Evolutionary conservation across 1,139 yeast genomes (phyloP).

Genomic region (Yamadazyma pseudoaaseri): DNA sequence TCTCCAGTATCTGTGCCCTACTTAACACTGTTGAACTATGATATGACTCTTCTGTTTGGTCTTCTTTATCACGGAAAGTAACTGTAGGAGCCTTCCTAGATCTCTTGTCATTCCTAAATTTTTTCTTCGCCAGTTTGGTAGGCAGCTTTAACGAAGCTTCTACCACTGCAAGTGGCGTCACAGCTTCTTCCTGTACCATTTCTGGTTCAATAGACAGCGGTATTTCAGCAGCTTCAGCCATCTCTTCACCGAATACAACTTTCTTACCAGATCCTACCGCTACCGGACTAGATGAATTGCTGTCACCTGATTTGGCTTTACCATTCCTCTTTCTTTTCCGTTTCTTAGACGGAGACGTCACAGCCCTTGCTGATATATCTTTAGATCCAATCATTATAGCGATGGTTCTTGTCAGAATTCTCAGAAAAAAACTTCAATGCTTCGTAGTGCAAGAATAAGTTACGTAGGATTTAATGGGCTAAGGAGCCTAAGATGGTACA

Average conservation of each 20-base stretch:
- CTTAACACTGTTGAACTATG: constrained; percentile 10
- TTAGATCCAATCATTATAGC: background rate
- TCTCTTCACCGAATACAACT: constrained; percentile 26
- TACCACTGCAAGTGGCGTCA: too few relatives aligned
- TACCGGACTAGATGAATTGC: too few relatives aligned
- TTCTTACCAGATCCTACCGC: constrained; percentile 26
- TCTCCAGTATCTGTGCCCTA: constrained; percentile 27
- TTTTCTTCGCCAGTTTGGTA: too few relatives aligned
- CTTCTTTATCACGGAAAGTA: constrained; percentile 18
- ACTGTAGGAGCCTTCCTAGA: constrained; percentile 12
- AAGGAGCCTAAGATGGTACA: background rate
- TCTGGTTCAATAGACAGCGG: too few relatives aligned
- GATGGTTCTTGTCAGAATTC: too few relatives aligned
- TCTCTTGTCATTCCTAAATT: constrained; percentile 22
- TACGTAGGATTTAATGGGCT: too few relatives aligned
- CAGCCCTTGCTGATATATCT: background rate
- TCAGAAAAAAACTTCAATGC: too few relatives aligned
- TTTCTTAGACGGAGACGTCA: constrained; percentile 10
- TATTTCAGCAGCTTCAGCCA: background rate
- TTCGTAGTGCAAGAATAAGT: too few relatives aligned
- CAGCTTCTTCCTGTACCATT: too few relatives aligned
- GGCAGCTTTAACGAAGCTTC: background rate
- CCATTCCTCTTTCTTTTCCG: constrained; percentile 23
- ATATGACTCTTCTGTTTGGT: constrained; percentile 23
- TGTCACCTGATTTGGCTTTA: constrained; percentile 8